Conservation (phyloP, 371 early-diverging fungal species). For the Nosema muscidifuracis region DNA sequence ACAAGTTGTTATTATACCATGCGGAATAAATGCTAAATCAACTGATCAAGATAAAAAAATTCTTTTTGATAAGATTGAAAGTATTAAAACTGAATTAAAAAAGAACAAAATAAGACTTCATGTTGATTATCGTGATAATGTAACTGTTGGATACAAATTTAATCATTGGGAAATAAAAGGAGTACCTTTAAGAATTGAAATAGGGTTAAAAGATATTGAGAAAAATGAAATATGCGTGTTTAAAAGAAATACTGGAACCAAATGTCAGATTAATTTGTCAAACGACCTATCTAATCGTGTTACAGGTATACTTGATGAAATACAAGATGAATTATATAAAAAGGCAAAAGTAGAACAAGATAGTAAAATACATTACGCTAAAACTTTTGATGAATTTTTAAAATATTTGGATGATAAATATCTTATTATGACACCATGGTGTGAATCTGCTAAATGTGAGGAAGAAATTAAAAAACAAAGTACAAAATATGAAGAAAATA, state of each 20-base stretch:
- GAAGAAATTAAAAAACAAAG: constrained; percentile 85
- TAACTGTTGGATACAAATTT: constrained; percentile 95
- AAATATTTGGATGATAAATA: constrained; percentile 77
- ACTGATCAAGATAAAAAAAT: constrained; percentile 67
- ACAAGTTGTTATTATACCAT: constrained; percentile 88
- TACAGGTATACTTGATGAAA: constrained; percentile 66
- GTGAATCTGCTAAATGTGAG: constrained; percentile 81
- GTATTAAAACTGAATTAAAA: constrained; percentile 67
- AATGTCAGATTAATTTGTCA: constrained; percentile 65
- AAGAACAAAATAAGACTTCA: constrained; percentile 75
- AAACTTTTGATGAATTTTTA: constrained; percentile 82
- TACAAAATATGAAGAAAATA: constrained; percentile 60
- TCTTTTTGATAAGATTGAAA: constrained; percentile 64
- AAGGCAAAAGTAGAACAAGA: constrained; percentile 76
- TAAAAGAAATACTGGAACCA: constrained; percentile 75
- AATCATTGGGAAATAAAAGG: constrained; percentile 98
- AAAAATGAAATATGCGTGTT: constrained; percentile 73
- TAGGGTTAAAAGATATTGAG: constrained; percentile 89
- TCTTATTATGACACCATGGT: constrained; percentile 86
- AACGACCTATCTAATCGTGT: constrained; percentile 62
- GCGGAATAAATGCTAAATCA: constrained; percentile 80
- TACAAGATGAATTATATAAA: constrained; percentile 82
- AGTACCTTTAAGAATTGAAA: constrained; percentile 90
- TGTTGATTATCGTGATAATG: constrained; percentile 78
- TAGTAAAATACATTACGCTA: constrained; percentile 69